These are phyloP conservation scores for Geranomyces michiganensis DNA, from an alignment of 192 early-diverging fungal genomes.

Conservation along the genomic window DNA sequence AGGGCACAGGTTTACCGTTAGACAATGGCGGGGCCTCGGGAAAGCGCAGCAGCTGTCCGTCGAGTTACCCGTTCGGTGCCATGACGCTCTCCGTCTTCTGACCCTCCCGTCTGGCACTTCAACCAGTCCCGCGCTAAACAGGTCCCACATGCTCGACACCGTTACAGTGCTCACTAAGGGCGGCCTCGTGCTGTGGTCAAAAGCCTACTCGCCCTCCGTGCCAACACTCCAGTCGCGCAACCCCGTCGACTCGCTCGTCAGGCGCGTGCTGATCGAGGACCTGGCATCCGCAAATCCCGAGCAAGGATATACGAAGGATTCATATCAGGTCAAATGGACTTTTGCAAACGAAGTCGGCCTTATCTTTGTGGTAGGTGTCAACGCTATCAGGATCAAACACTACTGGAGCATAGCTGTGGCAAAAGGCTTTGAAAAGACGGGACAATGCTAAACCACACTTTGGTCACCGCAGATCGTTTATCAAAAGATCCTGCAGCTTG, in stretches of 20 bases:
- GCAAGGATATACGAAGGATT: slow-evolving; percentile 66
- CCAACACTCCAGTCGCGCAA: slow-evolving; percentile 15
- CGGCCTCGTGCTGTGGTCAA: slow-evolving; percentile 86
- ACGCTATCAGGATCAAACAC: too few relatives aligned
- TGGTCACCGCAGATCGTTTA: slow-evolving; percentile 67
- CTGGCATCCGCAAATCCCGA: slow-evolving; percentile 45
- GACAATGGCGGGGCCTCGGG: too few relatives aligned
- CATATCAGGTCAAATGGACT: slow-evolving; percentile 47
- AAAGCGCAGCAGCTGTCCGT: too few relatives aligned
- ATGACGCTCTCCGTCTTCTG: too few relatives aligned
- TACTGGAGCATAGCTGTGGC: too few relatives aligned
- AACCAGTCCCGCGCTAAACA: too few relatives aligned
- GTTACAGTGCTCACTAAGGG: slow-evolving; percentile 84
- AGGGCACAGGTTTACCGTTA: too few relatives aligned
- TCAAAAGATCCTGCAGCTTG: slow-evolving; percentile 82
- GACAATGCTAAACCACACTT: neutral
- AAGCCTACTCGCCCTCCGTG: slow-evolving; percentile 57
- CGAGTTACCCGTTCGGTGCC: too few relatives aligned
- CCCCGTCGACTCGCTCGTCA: slow-evolving; percentile 75
- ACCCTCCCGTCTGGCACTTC: too few relatives aligned
- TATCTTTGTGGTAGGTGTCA: slow-evolving; percentile 35
- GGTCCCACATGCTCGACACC: slow-evolving; percentile 90
- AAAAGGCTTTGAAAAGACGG: too few relatives aligned
- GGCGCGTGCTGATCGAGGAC: slow-evolving; percentile 79
- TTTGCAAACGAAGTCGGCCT: slow-evolving; percentile 39